A percentile compares a stretch with the other conserved stretches of the same genome.
These are phyloP conservation scores for Millerozyma miso DNA, from an alignment of 805 yeast genomes.

Conservation along the genomic window DNA sequence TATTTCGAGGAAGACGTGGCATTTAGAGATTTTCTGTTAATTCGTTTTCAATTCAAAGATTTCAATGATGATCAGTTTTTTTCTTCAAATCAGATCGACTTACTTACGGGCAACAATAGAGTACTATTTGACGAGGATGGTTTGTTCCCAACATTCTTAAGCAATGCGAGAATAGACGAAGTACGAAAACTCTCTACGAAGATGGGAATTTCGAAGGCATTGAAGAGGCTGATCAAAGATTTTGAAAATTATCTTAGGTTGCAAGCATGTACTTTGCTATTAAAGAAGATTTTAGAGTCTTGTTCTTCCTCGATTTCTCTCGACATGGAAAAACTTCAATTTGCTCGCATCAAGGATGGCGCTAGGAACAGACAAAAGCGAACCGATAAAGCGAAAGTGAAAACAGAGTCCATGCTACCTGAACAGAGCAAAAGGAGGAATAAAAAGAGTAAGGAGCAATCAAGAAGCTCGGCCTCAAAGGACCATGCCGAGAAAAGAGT, in stretches of 20 bases:
- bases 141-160: not conserved
- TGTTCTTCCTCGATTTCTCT: slow-evolving; percentile 4
- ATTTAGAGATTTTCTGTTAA: slow-evolving; percentile 55
- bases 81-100: slow-evolving; percentile 15
- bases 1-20: slow-evolving; percentile 63
- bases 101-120: slow-evolving; percentile 19
- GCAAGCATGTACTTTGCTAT: slow-evolving; percentile 21
- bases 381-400: not conserved
- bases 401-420: not conserved
- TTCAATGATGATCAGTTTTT: slow-evolving; percentile 54
- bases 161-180: not conserved
- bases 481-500: not conserved
- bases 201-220: not conserved
- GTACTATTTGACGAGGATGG: not conserved
- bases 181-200: not conserved
- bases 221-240: slow-evolving; percentile 6
- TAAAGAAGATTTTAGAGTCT: slow-evolving; percentile 17
- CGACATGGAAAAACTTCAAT: not conserved
- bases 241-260: slow-evolving; percentile 28
- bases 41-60: slow-evolving; percentile 53
- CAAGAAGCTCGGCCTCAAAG: not conserved
- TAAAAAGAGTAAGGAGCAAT: not conserved
- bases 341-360: not conserved
- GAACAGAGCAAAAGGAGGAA: not conserved
- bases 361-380: not conserved